These are phyloP conservation scores for Botrytis hyacinthi DNA, from an alignment of 2,329 filamentous ascomycete species.

Conservation along the genomic window DNA sequence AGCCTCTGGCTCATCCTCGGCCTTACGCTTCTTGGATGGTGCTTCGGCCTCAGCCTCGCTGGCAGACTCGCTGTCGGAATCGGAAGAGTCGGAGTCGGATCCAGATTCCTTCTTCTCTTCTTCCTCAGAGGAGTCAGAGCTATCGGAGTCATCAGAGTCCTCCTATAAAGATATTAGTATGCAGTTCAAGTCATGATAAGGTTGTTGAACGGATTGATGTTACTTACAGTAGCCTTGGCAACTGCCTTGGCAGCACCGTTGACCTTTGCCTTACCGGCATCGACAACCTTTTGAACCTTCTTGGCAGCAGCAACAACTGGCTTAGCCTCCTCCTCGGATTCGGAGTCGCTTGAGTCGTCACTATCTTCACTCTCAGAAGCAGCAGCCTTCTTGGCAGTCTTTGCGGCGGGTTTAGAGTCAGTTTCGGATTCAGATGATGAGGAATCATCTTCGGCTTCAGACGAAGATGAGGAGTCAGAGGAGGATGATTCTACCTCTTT, in stretches of 20 bases:
- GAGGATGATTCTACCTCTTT: slow-evolving; percentile 39
- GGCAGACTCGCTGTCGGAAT: slow-evolving; percentile 25
- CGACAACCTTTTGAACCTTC: slow-evolving; percentile 33
- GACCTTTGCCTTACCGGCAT: slow-evolving; percentile 33
- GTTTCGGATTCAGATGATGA: slow-evolving; percentile 26
- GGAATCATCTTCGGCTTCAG: slow-evolving; percentile 29
- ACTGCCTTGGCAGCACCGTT: slow-evolving; percentile 36
- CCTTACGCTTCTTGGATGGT: slow-evolving; percentile 60
- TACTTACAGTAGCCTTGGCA: slow-evolving; percentile 37
- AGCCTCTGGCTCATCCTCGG: slow-evolving; percentile 46
- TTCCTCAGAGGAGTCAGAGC: slow-evolving; percentile 24
- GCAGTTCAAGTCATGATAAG: neutral
- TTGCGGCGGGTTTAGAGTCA: slow-evolving; percentile 27
- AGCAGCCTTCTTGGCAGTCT: slow-evolving; percentile 32
- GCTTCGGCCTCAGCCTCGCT: slow-evolving; percentile 36
- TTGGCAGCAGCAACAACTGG: slow-evolving; percentile 31
- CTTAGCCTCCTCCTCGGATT: slow-evolving; percentile 31
- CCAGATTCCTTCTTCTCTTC: slow-evolving; percentile 25
- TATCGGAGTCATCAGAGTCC: slow-evolving; percentile 16
- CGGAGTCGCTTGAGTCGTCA: slow-evolving; percentile 34
- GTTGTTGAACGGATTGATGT: neutral
- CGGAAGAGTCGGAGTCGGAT: slow-evolving; percentile 29
- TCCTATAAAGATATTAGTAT: neutral
- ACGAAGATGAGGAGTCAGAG: slow-evolving; percentile 39
- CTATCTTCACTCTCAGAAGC: slow-evolving; percentile 36